Conservation (phyloP, 2,329 filamentous ascomycete genomes). For the Trichoderma atroviride region DNA sequence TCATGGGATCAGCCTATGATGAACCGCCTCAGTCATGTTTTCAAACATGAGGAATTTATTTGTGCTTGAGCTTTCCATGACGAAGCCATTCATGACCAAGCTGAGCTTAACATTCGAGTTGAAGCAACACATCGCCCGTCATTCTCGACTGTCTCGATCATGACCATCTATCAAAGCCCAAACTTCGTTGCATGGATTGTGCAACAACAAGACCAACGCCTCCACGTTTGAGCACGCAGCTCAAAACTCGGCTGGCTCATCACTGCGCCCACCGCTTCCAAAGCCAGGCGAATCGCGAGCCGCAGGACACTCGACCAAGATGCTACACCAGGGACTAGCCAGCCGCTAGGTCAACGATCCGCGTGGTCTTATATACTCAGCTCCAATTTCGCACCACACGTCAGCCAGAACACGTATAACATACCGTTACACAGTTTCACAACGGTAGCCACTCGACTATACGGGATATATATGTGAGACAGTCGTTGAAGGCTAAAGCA, state of each 20-base stretch:
- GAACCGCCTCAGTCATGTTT: neutral
- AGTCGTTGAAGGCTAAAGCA: slow-evolving; percentile 22
- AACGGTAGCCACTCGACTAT: neutral
- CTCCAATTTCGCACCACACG: neutral
- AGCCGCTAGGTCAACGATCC: neutral
- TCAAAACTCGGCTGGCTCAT: neutral
- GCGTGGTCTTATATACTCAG: neutral
- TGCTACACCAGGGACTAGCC: neutral
- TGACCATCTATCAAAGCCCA: neutral
- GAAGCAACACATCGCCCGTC: neutral
- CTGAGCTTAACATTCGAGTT: neutral
- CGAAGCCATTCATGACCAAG: neutral
- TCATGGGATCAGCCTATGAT: neutral
- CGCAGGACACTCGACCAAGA: neutral
- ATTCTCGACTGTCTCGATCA: neutral
- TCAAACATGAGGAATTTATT: neutral
- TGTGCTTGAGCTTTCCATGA: too few species aligned
- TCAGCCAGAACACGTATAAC: slow-evolving; percentile 9
- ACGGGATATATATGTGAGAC: slow-evolving; percentile 23
- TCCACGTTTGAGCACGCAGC: neutral
- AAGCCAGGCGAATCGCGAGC: neutral
- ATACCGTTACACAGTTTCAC: slow-evolving; percentile 22
- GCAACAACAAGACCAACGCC: neutral
- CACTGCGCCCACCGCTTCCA: neutral
- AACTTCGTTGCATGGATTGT: neutral